Percentiles rank a stretch among this genome's conserved stretches.
These are phyloP conservation scores for Eutypella sp. DNA, from an alignment of 2,329 filamentous ascomycete genomes.

Conservation along the genomic window DNA sequence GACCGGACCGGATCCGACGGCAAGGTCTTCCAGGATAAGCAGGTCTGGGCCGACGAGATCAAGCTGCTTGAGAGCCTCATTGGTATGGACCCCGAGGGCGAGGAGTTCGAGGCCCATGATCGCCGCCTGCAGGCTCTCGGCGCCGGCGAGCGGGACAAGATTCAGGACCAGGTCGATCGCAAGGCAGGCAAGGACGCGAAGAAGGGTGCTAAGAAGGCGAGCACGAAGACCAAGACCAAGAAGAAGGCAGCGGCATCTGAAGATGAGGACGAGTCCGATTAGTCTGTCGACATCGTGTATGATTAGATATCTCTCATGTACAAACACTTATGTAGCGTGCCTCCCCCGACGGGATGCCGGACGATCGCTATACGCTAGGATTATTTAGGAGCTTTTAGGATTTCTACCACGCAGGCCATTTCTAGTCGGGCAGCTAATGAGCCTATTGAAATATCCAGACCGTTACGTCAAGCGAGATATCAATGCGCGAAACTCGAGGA, in stretches of 20 bases:
- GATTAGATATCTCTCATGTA: background rate
- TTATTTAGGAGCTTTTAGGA: too few relatives aligned
- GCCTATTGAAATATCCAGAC: too few relatives aligned
- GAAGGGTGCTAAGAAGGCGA: constrained; percentile 30
- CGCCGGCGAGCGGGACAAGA: constrained; percentile 63
- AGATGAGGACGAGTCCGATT: constrained; percentile 21
- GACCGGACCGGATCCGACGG: constrained; percentile 63
- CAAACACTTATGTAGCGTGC: too few relatives aligned
- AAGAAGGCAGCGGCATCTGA: constrained; percentile 11
- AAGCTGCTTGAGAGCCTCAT: constrained; percentile 87
- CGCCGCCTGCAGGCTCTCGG: constrained; percentile 63
- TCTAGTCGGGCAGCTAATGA: too few relatives aligned
- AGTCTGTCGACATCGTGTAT: constrained; percentile 13
- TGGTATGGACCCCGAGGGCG: constrained; percentile 71
- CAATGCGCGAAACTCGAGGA: too few relatives aligned
- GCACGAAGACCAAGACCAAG: too few relatives aligned
- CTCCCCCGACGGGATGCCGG: too few relatives aligned
- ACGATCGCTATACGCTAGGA: too few relatives aligned
- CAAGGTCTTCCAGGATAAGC: constrained; percentile 69
- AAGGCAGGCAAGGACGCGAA: constrained; percentile 59
- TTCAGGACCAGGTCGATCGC: constrained; percentile 74
- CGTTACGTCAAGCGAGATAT: too few relatives aligned
- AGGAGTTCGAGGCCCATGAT: constrained; percentile 66
- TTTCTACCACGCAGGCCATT: too few relatives aligned
- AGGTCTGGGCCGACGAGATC: constrained; percentile 89